Evolutionary conservation across 345 rosid genomes (phyloP).

Genomic region (Moringa oleifera): DNA sequence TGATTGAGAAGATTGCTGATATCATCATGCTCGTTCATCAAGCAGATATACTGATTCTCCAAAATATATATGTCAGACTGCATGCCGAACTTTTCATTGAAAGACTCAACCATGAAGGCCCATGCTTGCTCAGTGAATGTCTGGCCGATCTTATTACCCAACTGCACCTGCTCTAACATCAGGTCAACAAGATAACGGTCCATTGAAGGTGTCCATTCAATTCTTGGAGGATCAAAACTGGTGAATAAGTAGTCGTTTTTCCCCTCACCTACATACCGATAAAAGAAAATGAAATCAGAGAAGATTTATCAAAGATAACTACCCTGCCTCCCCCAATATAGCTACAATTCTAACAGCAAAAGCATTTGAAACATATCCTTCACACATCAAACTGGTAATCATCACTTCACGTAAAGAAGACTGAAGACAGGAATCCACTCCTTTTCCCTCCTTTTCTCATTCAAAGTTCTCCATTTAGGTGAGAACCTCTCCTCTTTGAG

Average conservation of each 20-base stretch:
- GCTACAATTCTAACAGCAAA: neutral
- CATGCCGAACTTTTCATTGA: slow-evolving; percentile 48
- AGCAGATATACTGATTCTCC: slow-evolving; percentile 41
- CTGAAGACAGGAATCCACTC: neutral
- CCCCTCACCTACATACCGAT: slow-evolving; percentile 29
- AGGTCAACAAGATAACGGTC: slow-evolving; percentile 50
- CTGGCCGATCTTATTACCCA: slow-evolving; percentile 39
- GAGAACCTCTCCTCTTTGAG: too few relatives aligned
- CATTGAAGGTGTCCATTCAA: slow-evolving; percentile 57
- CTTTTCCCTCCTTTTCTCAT: too few relatives aligned
- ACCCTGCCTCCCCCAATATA: neutral
- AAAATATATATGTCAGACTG: slow-evolving; percentile 41
- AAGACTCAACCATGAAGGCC: slow-evolving; percentile 45
- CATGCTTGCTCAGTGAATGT: slow-evolving; percentile 55
- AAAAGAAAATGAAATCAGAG: neutral
- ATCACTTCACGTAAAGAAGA: neutral
- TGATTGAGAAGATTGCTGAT: slow-evolving; percentile 47
- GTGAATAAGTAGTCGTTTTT: slow-evolving; percentile 23
- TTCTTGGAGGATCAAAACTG: slow-evolving; percentile 22
- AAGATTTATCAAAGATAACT: neutral
- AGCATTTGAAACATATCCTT: neutral
- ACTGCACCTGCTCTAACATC: slow-evolving; percentile 45
- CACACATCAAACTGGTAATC: neutral
- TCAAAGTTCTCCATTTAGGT: too few relatives aligned
- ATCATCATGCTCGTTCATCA: slow-evolving; percentile 62